Evolutionary conservation across 2,329 filamentous ascomycete species (phyloP), one percentile per base, ranked within the genome.

Genomic region (Paecilomyces niveus): DNA sequence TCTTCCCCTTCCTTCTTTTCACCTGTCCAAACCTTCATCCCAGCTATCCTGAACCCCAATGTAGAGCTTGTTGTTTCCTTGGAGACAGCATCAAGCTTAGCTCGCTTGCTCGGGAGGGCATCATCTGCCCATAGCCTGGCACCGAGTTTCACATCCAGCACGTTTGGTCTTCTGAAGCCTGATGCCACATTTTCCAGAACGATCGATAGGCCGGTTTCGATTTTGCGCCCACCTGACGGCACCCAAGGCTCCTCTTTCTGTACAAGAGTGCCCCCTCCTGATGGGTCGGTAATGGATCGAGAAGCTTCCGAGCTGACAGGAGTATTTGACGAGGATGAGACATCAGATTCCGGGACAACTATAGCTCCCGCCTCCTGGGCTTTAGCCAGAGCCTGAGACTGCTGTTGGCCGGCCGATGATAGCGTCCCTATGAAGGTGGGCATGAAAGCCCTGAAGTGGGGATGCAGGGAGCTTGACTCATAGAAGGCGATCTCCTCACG

Each of bases 91-190:
- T 88, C 85, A 24, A 88, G 73, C 55, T 83, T 78, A 24, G 74
- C 78, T 15, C 84, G 76, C 70, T 88, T 88, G 31, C 81, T 79
- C 0, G 77, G 73, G 24, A 80, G 79, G 3, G 86, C 83, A 61
- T 80, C 79, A 39, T 96, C 90, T 13, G 90, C 93, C 88, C 92
- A 97, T 5, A 99, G 78, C 32, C 90, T 84, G 54, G 86, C 83
- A 51, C 94, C 94, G 21, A 99, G 84, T 77, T 99, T 99, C 63
- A 96, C 84, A 70, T 99, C 94, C 59, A 99, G 79, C 7, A 99
- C 91, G 66, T 96, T 97, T 6, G 94, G 91, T 59, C 85, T 83
- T 67, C 83, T 84, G 78, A 92, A 97, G 0, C 90, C 91, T 63
- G 84, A 83, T 0, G 91, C 87, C 6, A 90, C 84, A 71, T 97